A percentile compares a stretch with the other conserved stretches of the same genome.
Evolutionary conservation across 306 rosid genomes (phyloP).

Genomic region (Comarum palustre): DNA sequence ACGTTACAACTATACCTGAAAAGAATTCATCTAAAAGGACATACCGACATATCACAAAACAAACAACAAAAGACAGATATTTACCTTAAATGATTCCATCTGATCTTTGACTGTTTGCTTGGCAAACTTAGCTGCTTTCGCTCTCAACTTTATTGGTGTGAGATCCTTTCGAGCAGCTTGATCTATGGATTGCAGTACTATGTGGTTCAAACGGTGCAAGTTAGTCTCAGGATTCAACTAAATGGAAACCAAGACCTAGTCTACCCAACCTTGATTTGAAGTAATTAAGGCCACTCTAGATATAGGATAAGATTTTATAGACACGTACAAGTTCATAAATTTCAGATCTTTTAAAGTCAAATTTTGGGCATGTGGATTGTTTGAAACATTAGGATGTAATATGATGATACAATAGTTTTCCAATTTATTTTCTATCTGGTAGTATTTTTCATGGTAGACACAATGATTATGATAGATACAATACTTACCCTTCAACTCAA

Average conservation of each 20-base stretch:
- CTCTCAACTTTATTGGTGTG: constrained; percentile 82
- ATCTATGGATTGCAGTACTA: constrained; percentile 97
- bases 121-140: constrained; percentile 95
- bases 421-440: not conserved
- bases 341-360: not conserved
- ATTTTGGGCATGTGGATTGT: not conserved
- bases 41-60: constrained; percentile 2
- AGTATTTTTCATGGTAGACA: constrained; percentile 11
- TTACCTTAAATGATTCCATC: constrained; percentile 94
- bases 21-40: constrained; percentile 10
- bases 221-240: constrained; percentile 8
- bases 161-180: constrained; percentile 71
- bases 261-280: not conserved
- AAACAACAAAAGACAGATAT: constrained; percentile 16
- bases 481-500: constrained; percentile 92
- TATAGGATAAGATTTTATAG: not conserved
- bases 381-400: not conserved
- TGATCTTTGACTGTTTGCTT: constrained; percentile 80
- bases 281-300: constrained; percentile 6
- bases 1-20: not conserved
- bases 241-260: constrained; percentile 15
- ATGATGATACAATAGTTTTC: not conserved
- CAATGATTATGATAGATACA: constrained; percentile 15
- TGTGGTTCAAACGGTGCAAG: constrained; percentile 39
- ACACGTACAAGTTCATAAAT: not conserved